These are phyloP conservation scores for Saccharomyces hybrid DNA, from an alignment of 1,139 yeast species.

Conservation along the genomic window DNA sequence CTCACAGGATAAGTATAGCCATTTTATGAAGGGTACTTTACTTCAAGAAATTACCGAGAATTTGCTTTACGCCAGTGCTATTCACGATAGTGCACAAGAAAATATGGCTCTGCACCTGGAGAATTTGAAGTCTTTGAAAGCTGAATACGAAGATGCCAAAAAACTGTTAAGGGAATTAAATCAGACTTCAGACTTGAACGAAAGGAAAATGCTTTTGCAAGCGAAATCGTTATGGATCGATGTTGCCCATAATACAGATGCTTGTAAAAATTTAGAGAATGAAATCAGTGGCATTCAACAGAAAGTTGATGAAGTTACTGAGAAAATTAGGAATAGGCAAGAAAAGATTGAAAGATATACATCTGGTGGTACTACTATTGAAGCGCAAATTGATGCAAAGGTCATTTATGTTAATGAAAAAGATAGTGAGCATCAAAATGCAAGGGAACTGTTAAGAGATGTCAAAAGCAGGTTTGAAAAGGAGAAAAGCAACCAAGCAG, in stretches of 20 bases:
- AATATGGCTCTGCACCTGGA: constrained; percentile 24
- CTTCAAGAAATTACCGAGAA: constrained; percentile 55
- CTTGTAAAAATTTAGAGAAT: constrained; percentile 22
- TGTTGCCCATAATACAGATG: constrained; percentile 25
- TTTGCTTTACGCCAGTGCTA: constrained; percentile 36
- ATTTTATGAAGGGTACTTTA: constrained; percentile 74
- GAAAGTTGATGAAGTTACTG: constrained; percentile 26
- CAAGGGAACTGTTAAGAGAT: constrained; percentile 20
- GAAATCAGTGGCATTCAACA: constrained; percentile 21
- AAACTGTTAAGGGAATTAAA: constrained; percentile 29
- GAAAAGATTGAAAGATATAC: constrained; percentile 22
- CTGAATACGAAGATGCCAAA: constrained; percentile 33
- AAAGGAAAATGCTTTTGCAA: constrained; percentile 40
- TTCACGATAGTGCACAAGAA: constrained; percentile 19
- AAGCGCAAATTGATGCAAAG: constrained; percentile 25
- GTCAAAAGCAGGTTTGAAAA: constrained; percentile 17
- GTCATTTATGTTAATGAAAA: constrained; percentile 20
- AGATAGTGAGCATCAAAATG: constrained; percentile 20
- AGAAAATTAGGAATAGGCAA: constrained; percentile 13
- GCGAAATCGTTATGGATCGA: constrained; percentile 66
- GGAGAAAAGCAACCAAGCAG: constrained; percentile 23
- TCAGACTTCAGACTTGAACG: constrained; percentile 36
- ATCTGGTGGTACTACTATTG: constrained; percentile 15
- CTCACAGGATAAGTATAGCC: constrained; percentile 61
- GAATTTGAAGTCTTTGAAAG: constrained; percentile 25